Evolutionary conservation across 129 eudicot genomes (phyloP), one percentile per base, ranked within the genome.

Genomic region (Rutidosis leptorrhynchoides): DNA sequence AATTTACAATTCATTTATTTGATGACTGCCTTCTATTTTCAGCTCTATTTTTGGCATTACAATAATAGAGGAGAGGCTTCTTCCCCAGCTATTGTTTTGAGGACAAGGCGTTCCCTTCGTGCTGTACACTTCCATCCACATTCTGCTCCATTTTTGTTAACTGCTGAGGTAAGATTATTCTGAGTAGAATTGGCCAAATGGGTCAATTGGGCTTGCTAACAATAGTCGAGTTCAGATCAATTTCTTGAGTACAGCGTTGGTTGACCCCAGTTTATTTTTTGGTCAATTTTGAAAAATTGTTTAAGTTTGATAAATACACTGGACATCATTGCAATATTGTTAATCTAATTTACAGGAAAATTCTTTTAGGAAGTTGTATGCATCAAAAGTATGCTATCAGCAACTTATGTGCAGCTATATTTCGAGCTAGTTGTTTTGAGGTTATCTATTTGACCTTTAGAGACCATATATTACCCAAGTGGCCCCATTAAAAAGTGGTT

Each of bases 101-200:
- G 86, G 78, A 93, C 96, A 25, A 87, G 90, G 43, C 95, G 95
- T 27, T 93, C 99, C 6, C 95, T 93, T 56, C 95, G 99, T 75
- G 96, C 96, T 16, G 99, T 93, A 68, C 99, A 88, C 80, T 93
- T 93, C 63, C 96, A 86, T 71, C 99, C 99, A 16, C 92, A 89
- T 77, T 92, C 83, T 66, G 99, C 99, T 17, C 96, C 96, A 2
- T 84, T 84, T 79, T 89, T 93, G 69, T 64, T 93, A 64, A 89
- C 99, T 29, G 99, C 99, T 7, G 99, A 93, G 96, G 99, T 93
- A 79, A 54, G 51, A 32, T 32, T 70, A 40, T 69, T 20, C 7
- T 81, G 70, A 72, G 57, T 56, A 56, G 33, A 68, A 33, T 43
- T 22, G 60, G 26, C 4, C 12, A 35, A 33, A 3, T 16, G 42